Evolutionary conservation across 306 rosid species (phyloP).

Genomic region (Prunus dulcis): DNA sequence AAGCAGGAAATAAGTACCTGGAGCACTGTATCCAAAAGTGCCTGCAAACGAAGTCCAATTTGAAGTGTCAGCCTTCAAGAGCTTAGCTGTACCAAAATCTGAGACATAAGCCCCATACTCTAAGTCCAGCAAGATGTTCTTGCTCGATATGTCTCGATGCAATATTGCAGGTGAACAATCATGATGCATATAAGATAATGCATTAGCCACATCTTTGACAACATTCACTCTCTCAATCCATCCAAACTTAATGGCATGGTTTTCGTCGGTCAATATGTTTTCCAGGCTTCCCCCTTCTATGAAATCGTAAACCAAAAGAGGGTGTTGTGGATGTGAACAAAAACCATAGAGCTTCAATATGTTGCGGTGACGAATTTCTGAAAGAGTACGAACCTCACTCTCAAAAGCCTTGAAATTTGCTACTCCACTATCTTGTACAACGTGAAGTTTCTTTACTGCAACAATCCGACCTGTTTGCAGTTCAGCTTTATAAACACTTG

Average conservation of each 20-base stretch:
- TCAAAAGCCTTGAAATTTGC: slow-evolving; percentile 8
- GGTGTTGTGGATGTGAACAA: slow-evolving; percentile 11
- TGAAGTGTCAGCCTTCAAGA: slow-evolving; percentile 3
- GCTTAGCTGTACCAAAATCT: slow-evolving; percentile 17
- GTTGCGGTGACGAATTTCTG: slow-evolving; percentile 16
- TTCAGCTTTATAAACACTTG: slow-evolving; percentile 21
- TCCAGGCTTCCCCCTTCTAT: slow-evolving; percentile 19
- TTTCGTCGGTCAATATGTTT: slow-evolving; percentile 3
- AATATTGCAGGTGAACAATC: slow-evolving; percentile 23
- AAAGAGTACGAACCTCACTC: slow-evolving; percentile 15
- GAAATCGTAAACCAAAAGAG: slow-evolving; percentile 15
- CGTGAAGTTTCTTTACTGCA: slow-evolving; percentile 24
- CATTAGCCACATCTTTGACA: slow-evolving; percentile 15
- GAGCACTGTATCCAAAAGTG: slow-evolving; percentile 27
- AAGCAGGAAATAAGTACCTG: slow-evolving; percentile 1
- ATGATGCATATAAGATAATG: slow-evolving; percentile 12
- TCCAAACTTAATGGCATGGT: background rate
- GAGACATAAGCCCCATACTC: background rate
- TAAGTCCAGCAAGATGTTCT: slow-evolving; percentile 19
- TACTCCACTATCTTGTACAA: background rate
- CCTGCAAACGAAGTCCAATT: slow-evolving; percentile 16
- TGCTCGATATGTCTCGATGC: slow-evolving; percentile 27
- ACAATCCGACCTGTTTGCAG: slow-evolving; percentile 20
- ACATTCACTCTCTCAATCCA: slow-evolving; percentile 19
- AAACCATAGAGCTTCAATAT: slow-evolving; percentile 22